phyloP scores from a whole-genome alignment of 148 eudicot species.

The Nepenthes gracilis region DNA sequence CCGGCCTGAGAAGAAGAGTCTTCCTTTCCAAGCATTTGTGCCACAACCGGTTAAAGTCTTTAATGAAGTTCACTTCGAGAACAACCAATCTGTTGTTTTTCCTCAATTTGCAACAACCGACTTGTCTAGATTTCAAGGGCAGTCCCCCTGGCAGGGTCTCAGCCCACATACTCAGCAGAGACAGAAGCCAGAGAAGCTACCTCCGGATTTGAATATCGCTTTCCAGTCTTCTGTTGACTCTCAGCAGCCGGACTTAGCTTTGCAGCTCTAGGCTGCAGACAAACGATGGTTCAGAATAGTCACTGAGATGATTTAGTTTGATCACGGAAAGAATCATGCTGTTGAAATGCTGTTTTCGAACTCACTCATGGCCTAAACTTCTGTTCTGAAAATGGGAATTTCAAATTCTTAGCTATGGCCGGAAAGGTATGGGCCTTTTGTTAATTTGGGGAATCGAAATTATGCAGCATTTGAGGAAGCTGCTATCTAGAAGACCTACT shows the following conservation, averaged over 20 bases:
- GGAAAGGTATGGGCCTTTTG: too few species aligned
- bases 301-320: background rate
- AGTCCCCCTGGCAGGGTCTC: conserved; percentile 46
- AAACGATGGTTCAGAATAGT: background rate
- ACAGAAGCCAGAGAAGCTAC: conserved; percentile 67
- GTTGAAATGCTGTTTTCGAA: too few species aligned
- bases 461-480: too few species aligned
- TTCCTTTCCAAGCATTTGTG: conserved; percentile 39
- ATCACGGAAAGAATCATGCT: too few species aligned
- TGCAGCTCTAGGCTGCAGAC: conserved; percentile 47
- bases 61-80: too few species aligned
- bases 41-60: conserved; percentile 29
- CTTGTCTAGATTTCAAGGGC: conserved; percentile 56
- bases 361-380: too few species aligned
- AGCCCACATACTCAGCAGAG: conserved; percentile 40
- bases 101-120: conserved; percentile 50
- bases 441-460: too few species aligned
- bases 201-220: conserved; percentile 85
- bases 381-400: too few species aligned
- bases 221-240: conserved; percentile 84
- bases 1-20: conserved; percentile 36
- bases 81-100: conserved; percentile 1
- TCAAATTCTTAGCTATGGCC: too few species aligned
- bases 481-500: too few species aligned
- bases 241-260: conserved; percentile 96